These are phyloP conservation scores for Flaveria robusta DNA, from an alignment of 129 eudicot genomes.

Conservation along the genomic window DNA sequence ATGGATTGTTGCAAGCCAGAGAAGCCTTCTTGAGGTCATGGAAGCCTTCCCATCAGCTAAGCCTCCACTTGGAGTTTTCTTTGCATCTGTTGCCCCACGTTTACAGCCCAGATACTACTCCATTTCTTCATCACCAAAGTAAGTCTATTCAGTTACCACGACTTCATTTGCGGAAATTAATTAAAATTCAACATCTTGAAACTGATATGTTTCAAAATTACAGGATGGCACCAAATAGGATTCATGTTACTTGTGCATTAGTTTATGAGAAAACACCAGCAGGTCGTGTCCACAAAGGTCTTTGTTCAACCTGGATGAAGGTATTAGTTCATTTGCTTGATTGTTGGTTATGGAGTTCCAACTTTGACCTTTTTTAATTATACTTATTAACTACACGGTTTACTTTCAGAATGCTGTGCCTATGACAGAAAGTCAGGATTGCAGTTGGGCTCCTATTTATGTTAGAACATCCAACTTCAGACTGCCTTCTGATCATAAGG, in stretches of 20 bases:
- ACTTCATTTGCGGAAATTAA: neutral
- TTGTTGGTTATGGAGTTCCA: neutral
- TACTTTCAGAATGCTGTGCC: conserved; percentile 65
- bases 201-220: neutral
- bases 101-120: conserved; percentile 83
- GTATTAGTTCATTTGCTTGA: conserved; percentile 30
- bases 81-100: conserved; percentile 75
- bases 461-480: conserved; percentile 78
- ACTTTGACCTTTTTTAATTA: neutral
- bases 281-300: conserved; percentile 72
- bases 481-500: conserved; percentile 63
- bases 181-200: neutral
- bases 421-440: conserved; percentile 46
- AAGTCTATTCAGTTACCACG: neutral
- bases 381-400: conserved; percentile 1
- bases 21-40: conserved; percentile 75
- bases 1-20: conserved; percentile 68
- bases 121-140: conserved; percentile 87
- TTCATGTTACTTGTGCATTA: conserved; percentile 81
- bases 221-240: conserved; percentile 69
- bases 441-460: conserved; percentile 75
- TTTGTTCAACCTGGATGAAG: conserved; percentile 96
- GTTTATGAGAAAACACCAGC: conserved; percentile 74
- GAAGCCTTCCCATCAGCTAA: conserved; percentile 83
- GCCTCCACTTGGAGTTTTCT: conserved; percentile 87